Base-by-base conservation (phyloP, 108 stramenopile species). In the Parietichytrium sp. region DNA sequence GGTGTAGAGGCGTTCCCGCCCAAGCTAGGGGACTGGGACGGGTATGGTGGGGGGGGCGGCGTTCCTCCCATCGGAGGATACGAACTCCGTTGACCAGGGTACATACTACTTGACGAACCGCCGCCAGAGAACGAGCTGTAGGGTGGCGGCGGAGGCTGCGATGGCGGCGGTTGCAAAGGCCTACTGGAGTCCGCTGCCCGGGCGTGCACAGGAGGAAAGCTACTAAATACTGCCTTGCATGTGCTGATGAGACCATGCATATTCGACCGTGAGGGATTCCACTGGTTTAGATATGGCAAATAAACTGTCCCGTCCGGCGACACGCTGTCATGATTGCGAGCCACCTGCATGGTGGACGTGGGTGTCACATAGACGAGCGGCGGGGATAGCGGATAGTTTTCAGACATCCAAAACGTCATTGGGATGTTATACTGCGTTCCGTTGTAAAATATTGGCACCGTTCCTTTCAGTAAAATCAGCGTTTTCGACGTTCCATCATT, bases 41-140 rank as follows among this genome's bases (percentile, higher is more conserved):
- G 61, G 42, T 72, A 72, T 6, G 61, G 61, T 27, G 61, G 61
- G 0, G 61, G 61, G n/a, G 61, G 61, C 8, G 61, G 61, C 38
- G 61, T 72, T 33, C 26, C 26, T 12, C 54, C 27, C n/a, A n/a
- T 23, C 29, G 61, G 1, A 55, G 54, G 15, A 20, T 1, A 15
- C 23, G 20, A 20, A n/a, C 38, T 33, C 61, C 23, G 33, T 6
- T 36, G 45, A 7, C 38, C 38, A 7, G 61, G 61, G 29, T 54
- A 54, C 38, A 16, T 10, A 45, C 49, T 18, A 50, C n/a, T 50
- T 16, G 49, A 50, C 16, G 18, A 50, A n/a, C 18, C 18, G 49
- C 49, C n/a, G 49, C 18, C 49, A 16, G 49, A 50, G n/a, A 50
- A 50, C 18, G 16, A 18, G 49, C 49, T 50, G 49, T 50, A 50